A percentile compares a stretch with the other conserved stretches of the same genome.
These are phyloP conservation scores for Fusarium sp. DNA, from an alignment of 2,329 filamentous ascomycete genomes.

Conservation along the genomic window DNA sequence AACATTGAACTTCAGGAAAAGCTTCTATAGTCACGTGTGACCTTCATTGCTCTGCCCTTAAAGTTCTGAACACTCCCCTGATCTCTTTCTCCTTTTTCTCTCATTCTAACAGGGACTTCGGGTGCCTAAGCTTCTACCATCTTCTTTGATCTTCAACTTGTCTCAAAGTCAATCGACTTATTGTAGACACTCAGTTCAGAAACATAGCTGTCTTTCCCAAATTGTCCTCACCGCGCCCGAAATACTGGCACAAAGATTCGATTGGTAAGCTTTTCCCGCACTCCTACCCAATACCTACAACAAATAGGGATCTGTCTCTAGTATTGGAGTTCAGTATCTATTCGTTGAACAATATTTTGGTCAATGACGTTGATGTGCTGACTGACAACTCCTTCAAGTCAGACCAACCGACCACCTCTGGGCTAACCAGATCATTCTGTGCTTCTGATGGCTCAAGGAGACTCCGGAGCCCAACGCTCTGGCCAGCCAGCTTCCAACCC, in stretches of 20 bases:
- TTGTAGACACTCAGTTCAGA: not conserved
- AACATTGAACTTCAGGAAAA: not conserved
- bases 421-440: not conserved
- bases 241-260: not conserved
- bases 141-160: not conserved
- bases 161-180: not conserved
- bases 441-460: not conserved
- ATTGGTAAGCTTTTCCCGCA: constrained; percentile 10
- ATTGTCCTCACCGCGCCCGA: constrained; percentile 1
- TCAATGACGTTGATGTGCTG: not conserved
- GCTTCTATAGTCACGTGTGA: not conserved
- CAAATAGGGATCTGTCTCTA: not conserved
- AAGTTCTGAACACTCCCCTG: not conserved
- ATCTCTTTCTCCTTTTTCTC: not conserved
- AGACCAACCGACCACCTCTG: not conserved
- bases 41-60: not conserved
- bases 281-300: not conserved
- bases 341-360: not conserved
- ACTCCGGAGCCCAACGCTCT: not conserved
- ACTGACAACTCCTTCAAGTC: constrained; percentile 13
- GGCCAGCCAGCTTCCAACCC: constrained; percentile 17
- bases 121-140: not conserved
- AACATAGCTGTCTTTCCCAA: constrained; percentile 9
- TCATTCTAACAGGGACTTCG: not conserved
- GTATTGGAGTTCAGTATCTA: not conserved